A percentile compares a stretch with the other conserved stretches of the same genome.
Evolutionary conservation across 2,329 filamentous ascomycete species (phyloP).

Genomic region (Sclerotinia subarctica): DNA sequence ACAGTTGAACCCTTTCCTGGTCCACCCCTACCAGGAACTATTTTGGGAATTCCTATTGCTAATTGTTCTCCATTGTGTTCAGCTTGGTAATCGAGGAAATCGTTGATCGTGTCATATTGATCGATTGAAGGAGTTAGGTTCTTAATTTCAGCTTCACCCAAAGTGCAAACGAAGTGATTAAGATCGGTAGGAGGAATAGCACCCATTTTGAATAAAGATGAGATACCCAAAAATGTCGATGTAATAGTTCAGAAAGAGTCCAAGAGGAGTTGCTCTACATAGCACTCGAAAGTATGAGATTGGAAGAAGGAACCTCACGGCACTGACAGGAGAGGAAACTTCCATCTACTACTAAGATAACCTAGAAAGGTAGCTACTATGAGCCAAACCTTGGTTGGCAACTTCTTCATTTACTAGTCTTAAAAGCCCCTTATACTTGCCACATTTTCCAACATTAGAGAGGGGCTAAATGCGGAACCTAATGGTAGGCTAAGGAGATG

Average conservation of each 20-base stretch:
- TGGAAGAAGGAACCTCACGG: neutral
- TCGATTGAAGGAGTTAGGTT: slow-evolving; percentile 43
- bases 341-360: neutral
- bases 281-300: neutral
- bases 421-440: neutral
- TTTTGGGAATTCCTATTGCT: slow-evolving; percentile 1
- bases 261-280: neutral
- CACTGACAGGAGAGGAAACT: slow-evolving; percentile 3
- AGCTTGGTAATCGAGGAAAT: slow-evolving; percentile 45
- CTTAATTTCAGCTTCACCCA: slow-evolving; percentile 47
- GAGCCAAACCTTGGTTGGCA: neutral
- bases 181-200: neutral
- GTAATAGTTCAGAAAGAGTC: neutral
- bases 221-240: neutral
- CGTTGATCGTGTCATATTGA: slow-evolving; percentile 49
- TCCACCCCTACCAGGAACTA: neutral
- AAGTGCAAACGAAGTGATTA: slow-evolving; percentile 57
- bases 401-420: neutral
- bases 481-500: neutral
- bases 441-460: neutral
- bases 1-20: neutral
- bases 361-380: neutral
- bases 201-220: slow-evolving; percentile 1
- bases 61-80: neutral
- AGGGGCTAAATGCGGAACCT: neutral